phyloP scores from a whole-genome alignment of 495 filamentous ascomycete genomes.

The Aspergillus sclerotioniger region DNA sequence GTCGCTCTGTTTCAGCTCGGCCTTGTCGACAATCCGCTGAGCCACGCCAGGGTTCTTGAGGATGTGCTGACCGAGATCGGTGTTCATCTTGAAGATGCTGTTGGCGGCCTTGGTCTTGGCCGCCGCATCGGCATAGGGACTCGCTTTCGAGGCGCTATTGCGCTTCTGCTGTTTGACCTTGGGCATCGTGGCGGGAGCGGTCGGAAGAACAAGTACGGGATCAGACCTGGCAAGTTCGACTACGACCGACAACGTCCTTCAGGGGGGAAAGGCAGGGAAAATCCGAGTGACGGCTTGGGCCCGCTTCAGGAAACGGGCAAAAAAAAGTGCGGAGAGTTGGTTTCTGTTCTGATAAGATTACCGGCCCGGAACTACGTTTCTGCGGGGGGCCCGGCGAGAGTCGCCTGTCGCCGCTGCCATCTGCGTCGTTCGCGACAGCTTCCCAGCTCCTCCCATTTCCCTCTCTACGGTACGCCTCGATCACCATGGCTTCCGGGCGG shows the following conservation, averaged over 20 bases:
- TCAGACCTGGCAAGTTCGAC: too few relatives aligned
- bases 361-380: slow-evolving; percentile 34
- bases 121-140: slow-evolving; percentile 57
- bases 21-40: slow-evolving; percentile 83
- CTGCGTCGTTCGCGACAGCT: not conserved
- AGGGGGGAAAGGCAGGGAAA: too few relatives aligned
- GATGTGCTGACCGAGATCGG: slow-evolving; percentile 85
- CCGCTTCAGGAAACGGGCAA: not conserved
- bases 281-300: too few relatives aligned
- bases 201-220: too few relatives aligned
- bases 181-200: slow-evolving; percentile 21
- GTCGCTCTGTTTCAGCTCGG: slow-evolving; percentile 85
- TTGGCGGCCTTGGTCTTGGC: slow-evolving; percentile 57
- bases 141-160: slow-evolving; percentile 46
- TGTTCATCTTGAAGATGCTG: slow-evolving; percentile 88
- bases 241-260: too few relatives aligned
- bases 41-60: slow-evolving; percentile 94
- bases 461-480: not conserved
- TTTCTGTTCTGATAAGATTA: slow-evolving; percentile 48
- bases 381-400: slow-evolving; percentile 18
- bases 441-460: not conserved
- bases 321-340: slow-evolving; percentile 15
- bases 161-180: slow-evolving; percentile 55
- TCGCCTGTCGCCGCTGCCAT: not conserved
- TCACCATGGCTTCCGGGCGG: slow-evolving; percentile 66